Evolutionary conservation across 1,139 yeast species (phyloP), one percentile per base, ranked within the genome.

Genomic region (Hanseniaspora gamundiae): DNA sequence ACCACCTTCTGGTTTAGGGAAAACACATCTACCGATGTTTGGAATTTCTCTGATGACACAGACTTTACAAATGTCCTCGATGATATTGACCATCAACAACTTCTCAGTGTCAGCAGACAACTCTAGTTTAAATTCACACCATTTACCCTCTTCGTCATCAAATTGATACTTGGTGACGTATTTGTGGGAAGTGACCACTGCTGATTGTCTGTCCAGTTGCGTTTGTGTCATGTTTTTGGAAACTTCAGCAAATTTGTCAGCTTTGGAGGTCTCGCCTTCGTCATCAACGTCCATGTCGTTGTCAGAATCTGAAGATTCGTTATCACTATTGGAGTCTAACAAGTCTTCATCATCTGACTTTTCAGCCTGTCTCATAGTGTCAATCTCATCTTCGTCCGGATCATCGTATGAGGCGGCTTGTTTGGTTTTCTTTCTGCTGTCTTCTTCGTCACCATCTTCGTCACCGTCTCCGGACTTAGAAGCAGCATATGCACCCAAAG

Each of bases 11-110:
- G 81, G 75, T 50, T 73, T 75, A 44, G 95, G 95, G 52, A 83
- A 87, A 54, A 91, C 70, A 73, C 97, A 88, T 66, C 98, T 80
- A 31, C 95, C 96, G 58, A 93, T 91, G 48, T 73, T 71, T 47
- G 94, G 85, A 52, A 87, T 81, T 66, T 93, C 96, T 58, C 97
- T 81, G 24, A 93, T 95, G 53, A 93, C 96, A 45, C 87, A 85
- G 56, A 74, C 74, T 56, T 86, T 82, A 65, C 97, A 87, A 49
- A 91, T 78, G 46, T 83, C 91, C 67, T 93, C 99, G 48, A 91
- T 80, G 58, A 93, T 80, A 68, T 91, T 91, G 46, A 93, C 96
- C 98, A 93, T 88, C 70, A 93, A 78, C 62, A 93, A 70, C 71
- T 93, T 93, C 66, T 87, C 93, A 35, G 94, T 80, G 44, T 80